Evolutionary conservation across 371 early-diverging fungal species (phyloP).

Genomic region (Vairimorpha apis): DNA sequence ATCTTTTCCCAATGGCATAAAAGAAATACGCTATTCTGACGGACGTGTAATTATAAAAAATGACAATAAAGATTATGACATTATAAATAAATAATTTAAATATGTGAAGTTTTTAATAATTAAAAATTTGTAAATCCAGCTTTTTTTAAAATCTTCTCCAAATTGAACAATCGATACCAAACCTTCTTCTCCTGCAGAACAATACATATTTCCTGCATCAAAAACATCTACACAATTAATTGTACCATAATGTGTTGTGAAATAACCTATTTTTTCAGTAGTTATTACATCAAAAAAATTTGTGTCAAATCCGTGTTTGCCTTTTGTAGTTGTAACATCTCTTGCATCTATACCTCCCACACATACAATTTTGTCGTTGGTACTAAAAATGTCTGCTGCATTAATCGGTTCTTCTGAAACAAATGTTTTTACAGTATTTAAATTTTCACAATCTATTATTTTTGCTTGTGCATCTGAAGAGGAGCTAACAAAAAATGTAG

Average conservation of each 20-base stretch:
- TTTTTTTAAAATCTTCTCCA: conserved; percentile 47
- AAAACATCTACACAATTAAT: conserved; percentile 94
- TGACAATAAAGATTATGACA: conserved; percentile 62
- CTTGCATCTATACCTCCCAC: conserved; percentile 75
- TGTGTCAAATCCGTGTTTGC: conserved; percentile 88
- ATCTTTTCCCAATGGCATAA: conserved; percentile 62
- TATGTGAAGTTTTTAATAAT: not conserved
- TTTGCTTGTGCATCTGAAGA: conserved; percentile 87
- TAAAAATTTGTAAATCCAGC: conserved; percentile 46
- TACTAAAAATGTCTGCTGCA: conserved; percentile 80
- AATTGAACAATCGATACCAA: conserved; percentile 43
- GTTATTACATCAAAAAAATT: conserved; percentile 92
- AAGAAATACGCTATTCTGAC: conserved; percentile 62
- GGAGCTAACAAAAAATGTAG: conserved; percentile 84
- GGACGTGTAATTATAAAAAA: conserved; percentile 61
- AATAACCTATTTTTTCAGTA: conserved; percentile 87
- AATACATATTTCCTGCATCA: conserved; percentile 74
- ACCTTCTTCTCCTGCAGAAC: conserved; percentile 59
- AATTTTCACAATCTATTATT: conserved; percentile 75
- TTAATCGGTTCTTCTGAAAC: conserved; percentile 85
- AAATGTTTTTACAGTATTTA: conserved; percentile 75
- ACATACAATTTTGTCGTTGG: conserved; percentile 63
- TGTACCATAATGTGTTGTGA: conserved; percentile 96
- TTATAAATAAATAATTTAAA: conserved; percentile 19
- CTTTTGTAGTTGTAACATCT: conserved; percentile 87